These are phyloP conservation scores for Candida cerambycidarum DNA, from an alignment of 805 yeast species.

Conservation along the genomic window DNA sequence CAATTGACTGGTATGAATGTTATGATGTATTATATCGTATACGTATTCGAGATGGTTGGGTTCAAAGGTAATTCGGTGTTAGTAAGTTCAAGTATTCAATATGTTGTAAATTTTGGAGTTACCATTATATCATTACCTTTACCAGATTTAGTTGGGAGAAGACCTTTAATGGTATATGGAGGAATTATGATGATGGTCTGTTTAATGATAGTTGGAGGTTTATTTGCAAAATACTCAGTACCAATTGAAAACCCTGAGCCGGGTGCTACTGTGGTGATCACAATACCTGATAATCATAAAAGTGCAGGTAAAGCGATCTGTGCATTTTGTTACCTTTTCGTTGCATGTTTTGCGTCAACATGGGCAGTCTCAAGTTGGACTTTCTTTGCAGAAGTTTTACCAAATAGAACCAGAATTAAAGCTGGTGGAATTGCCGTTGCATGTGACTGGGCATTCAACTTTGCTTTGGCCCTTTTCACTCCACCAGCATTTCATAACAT, in stretches of 20 bases:
- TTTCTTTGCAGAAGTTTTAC: conserved; percentile 62
- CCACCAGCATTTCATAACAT: conserved; percentile 55
- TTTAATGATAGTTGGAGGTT: conserved; percentile 35
- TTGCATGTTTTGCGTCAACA: conserved; percentile 50
- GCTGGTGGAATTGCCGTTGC: conserved; percentile 54
- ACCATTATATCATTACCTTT: conserved; percentile 59
- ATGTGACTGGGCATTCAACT: conserved; percentile 65
- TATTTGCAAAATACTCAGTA: conserved; percentile 36
- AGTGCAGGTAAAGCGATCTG: conserved; percentile 44
- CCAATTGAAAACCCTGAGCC: conserved; percentile 23
- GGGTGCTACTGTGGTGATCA: conserved; percentile 29
- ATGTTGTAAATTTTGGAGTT: conserved; percentile 49
- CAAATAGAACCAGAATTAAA: conserved; percentile 59
- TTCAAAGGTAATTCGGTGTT: conserved; percentile 48
- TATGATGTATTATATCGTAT: conserved; percentile 65
- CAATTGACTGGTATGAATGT: conserved; percentile 67
- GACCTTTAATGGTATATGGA: conserved; percentile 51
- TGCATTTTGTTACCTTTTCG: conserved; percentile 52
- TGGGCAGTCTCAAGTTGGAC: conserved; percentile 58
- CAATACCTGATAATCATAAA: conserved; percentile 31
- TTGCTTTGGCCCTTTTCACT: conserved; percentile 61
- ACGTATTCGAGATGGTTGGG: conserved; percentile 65
- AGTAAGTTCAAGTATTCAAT: conserved; percentile 55
- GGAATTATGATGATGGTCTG: conserved; percentile 40
- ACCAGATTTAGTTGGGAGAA: conserved; percentile 64